A percentile compares a stretch with the other conserved stretches of the same genome.
phyloP scores from a whole-genome alignment of 2,329 filamentous ascomycete genomes.

The Sclerotinia subarctica region DNA sequence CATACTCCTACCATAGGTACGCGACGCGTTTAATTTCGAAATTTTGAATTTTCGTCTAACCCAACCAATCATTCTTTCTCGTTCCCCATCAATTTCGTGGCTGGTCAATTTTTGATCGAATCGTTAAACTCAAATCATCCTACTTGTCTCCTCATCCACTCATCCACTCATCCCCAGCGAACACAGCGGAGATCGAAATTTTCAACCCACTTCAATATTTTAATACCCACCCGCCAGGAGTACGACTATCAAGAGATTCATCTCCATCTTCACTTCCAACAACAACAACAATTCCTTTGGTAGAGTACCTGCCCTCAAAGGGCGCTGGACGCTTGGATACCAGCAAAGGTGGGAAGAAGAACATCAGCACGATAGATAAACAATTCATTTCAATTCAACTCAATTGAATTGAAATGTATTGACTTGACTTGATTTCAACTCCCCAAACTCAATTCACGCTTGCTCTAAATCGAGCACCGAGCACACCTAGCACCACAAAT shows the following conservation, averaged over 20 bases:
- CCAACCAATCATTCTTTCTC: neutral
- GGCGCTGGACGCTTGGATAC: conserved; percentile 14
- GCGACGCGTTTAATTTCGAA: conserved; percentile 7
- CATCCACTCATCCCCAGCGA: conserved; percentile 7
- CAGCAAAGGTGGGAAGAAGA: neutral
- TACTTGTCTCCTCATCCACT: neutral
- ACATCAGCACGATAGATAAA: neutral
- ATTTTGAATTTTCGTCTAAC: neutral
- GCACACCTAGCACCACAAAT: conserved; percentile 5
- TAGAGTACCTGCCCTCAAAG: conserved; percentile 14
- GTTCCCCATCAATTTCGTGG: conserved; percentile 11
- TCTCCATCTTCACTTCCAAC: conserved; percentile 1
- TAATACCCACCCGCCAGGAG: conserved; percentile 17
- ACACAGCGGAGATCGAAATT: conserved; percentile 20
- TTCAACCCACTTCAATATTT: conserved; percentile 18
- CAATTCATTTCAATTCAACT: neutral
- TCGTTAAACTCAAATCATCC: neutral
- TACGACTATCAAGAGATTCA: conserved; percentile 3
- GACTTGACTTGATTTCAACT: neutral
- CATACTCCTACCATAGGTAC: neutral
- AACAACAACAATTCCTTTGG: neutral
- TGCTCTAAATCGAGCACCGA: neutral
- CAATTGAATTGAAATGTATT: neutral
- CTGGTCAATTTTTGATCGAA: neutral
- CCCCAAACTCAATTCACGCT: neutral